Conservation (phyloP, 2,329 filamentous ascomycete species). For the Penicillium sp. region DNA sequence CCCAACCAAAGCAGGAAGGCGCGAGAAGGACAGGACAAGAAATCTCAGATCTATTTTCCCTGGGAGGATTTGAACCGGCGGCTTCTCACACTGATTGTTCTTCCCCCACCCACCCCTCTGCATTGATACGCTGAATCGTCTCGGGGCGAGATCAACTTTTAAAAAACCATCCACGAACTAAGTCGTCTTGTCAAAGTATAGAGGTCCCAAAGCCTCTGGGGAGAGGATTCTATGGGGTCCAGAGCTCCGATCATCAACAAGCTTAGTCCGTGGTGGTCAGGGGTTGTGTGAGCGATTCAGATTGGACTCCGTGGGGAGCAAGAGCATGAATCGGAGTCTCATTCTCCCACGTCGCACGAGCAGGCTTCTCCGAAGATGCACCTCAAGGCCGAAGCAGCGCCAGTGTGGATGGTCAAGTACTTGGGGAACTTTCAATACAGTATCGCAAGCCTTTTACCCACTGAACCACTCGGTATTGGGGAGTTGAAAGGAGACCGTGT, state of each 20-base stretch:
- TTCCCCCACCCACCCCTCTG: background rate
- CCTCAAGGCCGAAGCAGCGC: background rate
- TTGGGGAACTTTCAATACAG: conserved; percentile 2
- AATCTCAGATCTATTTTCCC: background rate
- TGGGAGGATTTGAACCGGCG: background rate
- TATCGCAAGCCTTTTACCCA: background rate
- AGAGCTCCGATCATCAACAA: conserved; percentile 1
- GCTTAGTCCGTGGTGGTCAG: background rate
- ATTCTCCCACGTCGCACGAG: background rate
- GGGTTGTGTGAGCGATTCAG: background rate
- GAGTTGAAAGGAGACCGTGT: background rate
- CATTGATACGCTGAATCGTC: background rate
- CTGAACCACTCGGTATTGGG: background rate
- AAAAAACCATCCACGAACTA: background rate
- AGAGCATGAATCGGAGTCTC: conserved; percentile 1
- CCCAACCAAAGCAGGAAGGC: background rate
- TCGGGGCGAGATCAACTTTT: background rate
- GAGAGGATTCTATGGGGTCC: conserved; percentile 2
- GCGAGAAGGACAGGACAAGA: background rate
- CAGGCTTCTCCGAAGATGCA: conserved; percentile 1
- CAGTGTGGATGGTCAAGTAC: background rate
- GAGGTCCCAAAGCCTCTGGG: background rate
- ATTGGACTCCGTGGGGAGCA: background rate
- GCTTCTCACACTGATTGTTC: background rate
- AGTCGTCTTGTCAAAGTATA: conserved; percentile 2